These are phyloP conservation scores for Carpinus fangiana DNA, from an alignment of 306 rosid species.

Conservation along the genomic window DNA sequence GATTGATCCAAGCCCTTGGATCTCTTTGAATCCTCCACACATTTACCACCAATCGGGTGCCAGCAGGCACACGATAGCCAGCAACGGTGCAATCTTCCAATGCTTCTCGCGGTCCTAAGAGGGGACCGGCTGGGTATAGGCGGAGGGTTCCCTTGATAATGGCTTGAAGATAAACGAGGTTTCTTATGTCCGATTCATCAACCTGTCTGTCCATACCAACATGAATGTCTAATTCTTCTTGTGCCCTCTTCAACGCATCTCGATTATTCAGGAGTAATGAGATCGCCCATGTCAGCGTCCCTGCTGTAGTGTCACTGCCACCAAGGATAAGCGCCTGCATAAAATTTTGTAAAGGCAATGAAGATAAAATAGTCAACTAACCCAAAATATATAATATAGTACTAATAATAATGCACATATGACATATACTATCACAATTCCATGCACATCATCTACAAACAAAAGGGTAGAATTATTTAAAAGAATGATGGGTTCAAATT, in stretches of 20 bases:
- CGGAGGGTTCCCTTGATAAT: conserved; percentile 55
- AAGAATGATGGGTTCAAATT: too few species aligned
- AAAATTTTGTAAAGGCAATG: neutral
- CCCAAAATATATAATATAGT: too few species aligned
- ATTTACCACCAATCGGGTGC: conserved; percentile 54
- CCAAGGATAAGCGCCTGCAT: conserved; percentile 51
- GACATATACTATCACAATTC: too few species aligned
- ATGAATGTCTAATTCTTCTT: conserved; percentile 47
- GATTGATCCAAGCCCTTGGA: conserved; percentile 51
- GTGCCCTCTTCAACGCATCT: conserved; percentile 39
- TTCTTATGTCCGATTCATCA: conserved; percentile 48
- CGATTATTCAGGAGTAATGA: conserved; percentile 52
- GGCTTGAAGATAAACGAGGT: conserved; percentile 44
- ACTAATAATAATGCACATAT: too few species aligned
- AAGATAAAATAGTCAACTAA: too few species aligned
- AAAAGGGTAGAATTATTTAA: too few species aligned
- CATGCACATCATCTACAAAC: too few species aligned
- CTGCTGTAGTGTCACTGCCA: conserved; percentile 49
- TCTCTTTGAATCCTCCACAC: conserved; percentile 64
- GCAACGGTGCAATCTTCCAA: conserved; percentile 47
- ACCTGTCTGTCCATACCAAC: conserved; percentile 46
- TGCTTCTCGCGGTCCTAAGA: conserved; percentile 50
- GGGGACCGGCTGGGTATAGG: conserved; percentile 58
- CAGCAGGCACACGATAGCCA: conserved; percentile 46
- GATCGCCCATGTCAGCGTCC: conserved; percentile 55